phyloP scores from a whole-genome alignment of 2,329 filamentous ascomycete species.

The Fusarium miscanthi region DNA sequence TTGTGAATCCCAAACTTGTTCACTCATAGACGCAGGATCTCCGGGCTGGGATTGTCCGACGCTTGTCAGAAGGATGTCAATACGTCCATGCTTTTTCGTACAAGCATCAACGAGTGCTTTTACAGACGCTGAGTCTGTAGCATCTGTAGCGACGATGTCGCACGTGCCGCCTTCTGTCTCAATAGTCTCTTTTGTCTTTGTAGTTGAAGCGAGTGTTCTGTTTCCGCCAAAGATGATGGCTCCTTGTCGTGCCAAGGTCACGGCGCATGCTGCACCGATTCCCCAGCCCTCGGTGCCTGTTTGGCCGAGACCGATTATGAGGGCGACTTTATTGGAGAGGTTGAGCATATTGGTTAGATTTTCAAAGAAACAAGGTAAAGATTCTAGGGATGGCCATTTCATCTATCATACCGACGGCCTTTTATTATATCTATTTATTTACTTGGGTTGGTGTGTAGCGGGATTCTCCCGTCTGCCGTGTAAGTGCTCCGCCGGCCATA shows the following conservation, averaged over 20 bases:
- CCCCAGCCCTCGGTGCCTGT: conserved; percentile 59
- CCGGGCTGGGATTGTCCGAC: conserved; percentile 68
- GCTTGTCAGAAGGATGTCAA: conserved; percentile 71
- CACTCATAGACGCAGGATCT: conserved; percentile 59
- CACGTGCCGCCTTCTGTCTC: conserved; percentile 49
- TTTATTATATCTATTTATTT: neutral
- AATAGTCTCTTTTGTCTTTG: conserved; percentile 54
- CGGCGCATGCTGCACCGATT: conserved; percentile 62
- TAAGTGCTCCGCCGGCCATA: conserved; percentile 28
- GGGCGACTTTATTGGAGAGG: conserved; percentile 56
- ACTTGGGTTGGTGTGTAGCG: neutral
- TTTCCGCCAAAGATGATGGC: conserved; percentile 64
- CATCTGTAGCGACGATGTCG: conserved; percentile 59
- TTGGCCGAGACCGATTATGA: conserved; percentile 60
- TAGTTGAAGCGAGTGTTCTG: conserved; percentile 54
- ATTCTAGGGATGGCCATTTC: rapidly evolving
- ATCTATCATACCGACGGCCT: rapidly evolving
- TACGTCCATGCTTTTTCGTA: conserved; percentile 62
- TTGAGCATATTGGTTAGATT: conserved; percentile 47
- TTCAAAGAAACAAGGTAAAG: rapidly evolving
- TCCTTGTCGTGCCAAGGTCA: conserved; percentile 59
- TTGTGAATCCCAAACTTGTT: conserved; percentile 63
- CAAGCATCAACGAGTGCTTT: conserved; percentile 64
- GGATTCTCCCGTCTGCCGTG: neutral
- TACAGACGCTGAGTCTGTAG: conserved; percentile 63